Conservation (phyloP, 305 asterid genomes). For the Ajuga reptans region DNA sequence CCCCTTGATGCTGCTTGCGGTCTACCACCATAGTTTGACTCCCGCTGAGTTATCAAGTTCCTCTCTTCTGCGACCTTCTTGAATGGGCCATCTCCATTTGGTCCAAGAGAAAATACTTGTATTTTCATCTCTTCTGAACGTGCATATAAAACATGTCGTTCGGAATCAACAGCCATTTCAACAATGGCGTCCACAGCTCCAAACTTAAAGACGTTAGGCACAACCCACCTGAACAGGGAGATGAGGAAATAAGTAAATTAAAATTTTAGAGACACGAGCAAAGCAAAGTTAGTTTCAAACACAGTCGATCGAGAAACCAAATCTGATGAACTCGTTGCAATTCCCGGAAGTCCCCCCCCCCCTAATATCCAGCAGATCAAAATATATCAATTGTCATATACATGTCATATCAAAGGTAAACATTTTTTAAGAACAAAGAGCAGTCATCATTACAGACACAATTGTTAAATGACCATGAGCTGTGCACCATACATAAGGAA, state of each 20-base stretch:
- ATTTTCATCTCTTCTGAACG: conserved; percentile 97
- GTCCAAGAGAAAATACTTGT: conserved; percentile 83
- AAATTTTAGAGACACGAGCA: conserved; percentile 12
- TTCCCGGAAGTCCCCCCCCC: too few relatives aligned
- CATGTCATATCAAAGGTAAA: not conserved
- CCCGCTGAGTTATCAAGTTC: conserved; percentile 84
- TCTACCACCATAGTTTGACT: conserved; percentile 65
- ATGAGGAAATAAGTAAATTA: conserved; percentile 8
- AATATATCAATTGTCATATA: not conserved
- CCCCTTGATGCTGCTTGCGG: conserved; percentile 64
- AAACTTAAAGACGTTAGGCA: conserved; percentile 91
- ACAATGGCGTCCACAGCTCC: conserved; percentile 90
- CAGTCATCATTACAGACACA: conserved; percentile 3
- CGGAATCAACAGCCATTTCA: conserved; percentile 92
- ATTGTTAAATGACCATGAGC: conserved; percentile 12
- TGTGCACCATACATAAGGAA: conserved; percentile 2
- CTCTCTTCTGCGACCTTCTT: conserved; percentile 91
- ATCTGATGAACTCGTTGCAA: not conserved
- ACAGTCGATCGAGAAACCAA: conserved; percentile 1
- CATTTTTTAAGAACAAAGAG: conserved; percentile 8
- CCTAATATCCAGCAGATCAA: not conserved
- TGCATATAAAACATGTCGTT: conserved; percentile 77
- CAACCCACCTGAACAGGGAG: conserved; percentile 70
- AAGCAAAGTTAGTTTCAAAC: conserved; percentile 15
- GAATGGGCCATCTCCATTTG: conserved; percentile 73